phyloP scores from a whole-genome alignment of 768 basidiomycete genomes.

The Lactarius pseudohatsudake region DNA sequence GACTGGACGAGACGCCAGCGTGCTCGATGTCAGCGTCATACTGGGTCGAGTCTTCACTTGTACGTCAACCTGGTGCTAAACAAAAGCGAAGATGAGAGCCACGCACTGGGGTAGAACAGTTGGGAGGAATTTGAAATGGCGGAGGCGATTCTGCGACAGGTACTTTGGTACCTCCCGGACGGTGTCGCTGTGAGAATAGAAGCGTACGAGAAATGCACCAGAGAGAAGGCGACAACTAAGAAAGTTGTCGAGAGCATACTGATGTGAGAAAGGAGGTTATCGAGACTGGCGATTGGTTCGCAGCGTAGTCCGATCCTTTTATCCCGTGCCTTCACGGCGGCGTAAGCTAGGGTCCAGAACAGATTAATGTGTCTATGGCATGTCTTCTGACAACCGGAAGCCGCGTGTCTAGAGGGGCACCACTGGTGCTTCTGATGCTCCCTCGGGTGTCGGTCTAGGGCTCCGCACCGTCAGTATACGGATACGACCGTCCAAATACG shows the following conservation, averaged over 20 bases:
- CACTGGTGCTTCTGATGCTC: too few species aligned
- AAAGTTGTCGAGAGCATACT: not conserved
- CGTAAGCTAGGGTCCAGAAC: not conserved
- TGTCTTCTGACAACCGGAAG: too few species aligned
- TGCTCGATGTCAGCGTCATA: not conserved
- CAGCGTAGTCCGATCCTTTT: not conserved
- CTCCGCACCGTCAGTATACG: too few species aligned
- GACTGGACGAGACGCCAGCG: not conserved
- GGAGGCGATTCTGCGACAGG: not conserved
- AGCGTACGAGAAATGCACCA: not conserved
- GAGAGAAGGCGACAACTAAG: not conserved
- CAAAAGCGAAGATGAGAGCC: not conserved
- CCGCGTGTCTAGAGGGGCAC: too few species aligned
- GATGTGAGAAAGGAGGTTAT: not conserved
- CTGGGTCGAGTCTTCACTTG: not conserved
- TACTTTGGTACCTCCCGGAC: not conserved
- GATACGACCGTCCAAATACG: too few species aligned
- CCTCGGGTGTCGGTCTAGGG: too few species aligned
- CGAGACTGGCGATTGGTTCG: not conserved
- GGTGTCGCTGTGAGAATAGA: not conserved
- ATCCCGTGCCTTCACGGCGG: not conserved
- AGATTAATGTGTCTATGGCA: not conserved
- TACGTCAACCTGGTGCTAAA: not conserved
- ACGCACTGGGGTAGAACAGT: not conserved
- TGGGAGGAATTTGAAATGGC: not conserved